Evolutionary conservation across 2,329 filamentous ascomycete genomes (phyloP).

Genomic region (Anisogramma anomala): DNA sequence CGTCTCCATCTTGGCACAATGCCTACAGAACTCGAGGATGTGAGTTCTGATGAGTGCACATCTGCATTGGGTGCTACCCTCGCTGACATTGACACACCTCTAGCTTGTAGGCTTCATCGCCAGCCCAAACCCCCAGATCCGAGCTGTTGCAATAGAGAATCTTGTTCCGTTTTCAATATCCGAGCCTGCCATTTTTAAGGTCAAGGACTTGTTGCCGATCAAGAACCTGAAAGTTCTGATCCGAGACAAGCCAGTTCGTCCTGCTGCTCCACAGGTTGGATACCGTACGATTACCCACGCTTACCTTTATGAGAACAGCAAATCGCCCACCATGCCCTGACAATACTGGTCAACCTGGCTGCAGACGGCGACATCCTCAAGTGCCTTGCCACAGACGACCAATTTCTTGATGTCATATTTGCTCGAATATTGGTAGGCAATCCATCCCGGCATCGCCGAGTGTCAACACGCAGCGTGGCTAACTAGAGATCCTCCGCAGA

Average conservation of each 20-base stretch:
- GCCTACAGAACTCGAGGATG: constrained; percentile 68
- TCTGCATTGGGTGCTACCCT: background rate
- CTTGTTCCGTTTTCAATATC: constrained; percentile 69
- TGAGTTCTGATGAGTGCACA: constrained; percentile 24
- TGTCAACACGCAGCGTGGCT: no score
- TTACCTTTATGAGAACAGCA: no score
- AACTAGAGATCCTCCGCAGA: no score
- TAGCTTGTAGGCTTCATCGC: constrained; percentile 89
- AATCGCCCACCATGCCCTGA: constrained; percentile 87
- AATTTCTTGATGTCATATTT: constrained; percentile 66
- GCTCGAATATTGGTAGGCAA: constrained; percentile 43
- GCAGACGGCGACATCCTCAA: constrained; percentile 66
- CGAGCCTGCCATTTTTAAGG: constrained; percentile 75
- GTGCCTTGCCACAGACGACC: constrained; percentile 62
- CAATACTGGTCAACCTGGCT: constrained; percentile 78
- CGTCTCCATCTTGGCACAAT: constrained; percentile 33
- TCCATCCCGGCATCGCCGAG: background rate
- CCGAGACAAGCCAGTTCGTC: constrained; percentile 64
- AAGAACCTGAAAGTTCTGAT: constrained; percentile 80
- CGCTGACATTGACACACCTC: constrained; percentile 3
- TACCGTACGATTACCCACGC: no score
- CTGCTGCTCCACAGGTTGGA: background rate
- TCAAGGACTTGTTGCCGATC: constrained; percentile 62
- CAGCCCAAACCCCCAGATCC: constrained; percentile 82
- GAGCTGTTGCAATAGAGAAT: constrained; percentile 74